Evolutionary conservation across 2,329 filamentous ascomycete genomes (phyloP), one percentile per base, ranked within the genome.

Genomic region (Epicoccum sorghinum): DNA sequence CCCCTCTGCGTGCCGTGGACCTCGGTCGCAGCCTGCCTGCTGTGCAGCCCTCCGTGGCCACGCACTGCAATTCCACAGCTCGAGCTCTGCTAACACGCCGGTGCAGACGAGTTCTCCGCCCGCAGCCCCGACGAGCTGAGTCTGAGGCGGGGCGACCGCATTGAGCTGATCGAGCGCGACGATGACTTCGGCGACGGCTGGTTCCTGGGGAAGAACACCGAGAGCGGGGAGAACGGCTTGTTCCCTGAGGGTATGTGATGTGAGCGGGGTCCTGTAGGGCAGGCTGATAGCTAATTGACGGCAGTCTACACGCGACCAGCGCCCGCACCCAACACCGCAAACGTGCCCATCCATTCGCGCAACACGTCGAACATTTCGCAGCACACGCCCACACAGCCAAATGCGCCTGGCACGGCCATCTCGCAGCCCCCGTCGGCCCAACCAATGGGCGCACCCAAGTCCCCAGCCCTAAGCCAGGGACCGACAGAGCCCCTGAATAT

Each of bases 81-180:
- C 6, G 36, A 29, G 27, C 27, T 29, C 27, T 9, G 27, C 27
- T 29, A 9, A 29, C 27, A 29, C 27, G 6, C 27, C 18, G 18
- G 27, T 48, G 43, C 64, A 96, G 91, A 99, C 78, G 92, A 97
- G 77, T 98, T 99, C 75, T 81, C 87, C 65, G 93, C 93, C 53
- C 87, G 95, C 64, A 96, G 92, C 75, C 89, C 90, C 53, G 95
- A 99, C 77, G 95, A 99, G 81, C 82, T 99, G 70, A 96, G 86
- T 65, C 82, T 99, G 62, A 81, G 86, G 50, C 96, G 96, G 70
- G 93, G 90, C 65, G 90, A 95, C 68, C 86, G 89, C 60, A 88
- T 96, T 58, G 89, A 93, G 78, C 79, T 96, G 59, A 85, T 93
- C 60, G 90, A 95, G 77, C 84, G 90, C 67, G 90, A 95, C 72